A percentile compares a stretch with the other conserved stretches of the same genome.
Conservation (phyloP, 768 basidiomycete genomes). For the Rhizopogon vesiculosus region DNA sequence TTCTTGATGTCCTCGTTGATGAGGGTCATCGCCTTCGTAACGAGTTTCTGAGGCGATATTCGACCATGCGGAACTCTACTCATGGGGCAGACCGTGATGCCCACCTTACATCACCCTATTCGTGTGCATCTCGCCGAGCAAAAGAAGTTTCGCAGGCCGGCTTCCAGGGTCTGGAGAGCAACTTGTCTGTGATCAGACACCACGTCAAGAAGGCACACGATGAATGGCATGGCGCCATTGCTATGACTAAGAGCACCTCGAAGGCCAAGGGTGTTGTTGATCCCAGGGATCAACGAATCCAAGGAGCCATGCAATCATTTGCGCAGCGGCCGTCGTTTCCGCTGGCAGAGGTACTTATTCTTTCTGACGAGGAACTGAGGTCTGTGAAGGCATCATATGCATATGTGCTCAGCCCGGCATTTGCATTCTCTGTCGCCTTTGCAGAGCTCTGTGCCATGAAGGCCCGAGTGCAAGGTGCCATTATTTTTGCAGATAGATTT, state of each 20-base stretch:
- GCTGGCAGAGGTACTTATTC: slow-evolving; percentile 11
- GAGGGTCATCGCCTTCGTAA: slow-evolving; percentile 36
- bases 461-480: slow-evolving; percentile 31
- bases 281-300: slow-evolving; percentile 17
- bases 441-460: slow-evolving; percentile 50
- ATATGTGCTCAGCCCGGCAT: slow-evolving; percentile 26
- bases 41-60: slow-evolving; percentile 33
- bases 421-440: slow-evolving; percentile 56
- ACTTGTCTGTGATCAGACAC: slow-evolving; percentile 33
- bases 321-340: slow-evolving; percentile 19
- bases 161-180: slow-evolving; percentile 20
- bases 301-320: slow-evolving; percentile 11
- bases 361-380: slow-evolving; percentile 31
- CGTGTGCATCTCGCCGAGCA: slow-evolving; percentile 15
- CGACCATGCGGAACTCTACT: slow-evolving; percentile 8
- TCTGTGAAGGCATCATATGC: slow-evolving; percentile 54
- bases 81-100: slow-evolving; percentile 19
- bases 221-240: slow-evolving; percentile 13
- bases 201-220: slow-evolving; percentile 31
- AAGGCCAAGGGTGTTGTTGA: slow-evolving; percentile 15
- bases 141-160: neutral
- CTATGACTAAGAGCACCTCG: neutral
- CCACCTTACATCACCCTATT: slow-evolving; percentile 34
- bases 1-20: slow-evolving; percentile 39
- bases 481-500: slow-evolving; percentile 18